Evolutionary conservation across 1,284 basidiomycete genomes (phyloP), one percentile per base, ranked within the genome.

Genomic region (Heterobasidion irregulare): DNA sequence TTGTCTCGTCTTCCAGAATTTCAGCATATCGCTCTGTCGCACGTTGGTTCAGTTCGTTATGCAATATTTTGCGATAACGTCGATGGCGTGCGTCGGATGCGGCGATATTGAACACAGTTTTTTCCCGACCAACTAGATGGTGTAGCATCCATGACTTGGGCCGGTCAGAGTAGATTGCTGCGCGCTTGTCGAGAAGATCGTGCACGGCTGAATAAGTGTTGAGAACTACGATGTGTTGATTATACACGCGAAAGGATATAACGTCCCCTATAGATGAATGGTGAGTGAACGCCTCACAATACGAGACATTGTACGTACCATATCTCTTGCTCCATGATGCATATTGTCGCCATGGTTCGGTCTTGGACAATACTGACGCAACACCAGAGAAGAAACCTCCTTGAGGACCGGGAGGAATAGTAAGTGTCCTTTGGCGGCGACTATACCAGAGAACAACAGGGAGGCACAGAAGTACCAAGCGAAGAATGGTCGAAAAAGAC

Each of bases 311-410:
- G 26, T 9, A 4, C 26, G 10, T 32, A 52, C 51, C 51, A 36
- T 52, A 45, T 9, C 8, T 10, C n/a, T 45, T 15, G 15, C 41
- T 38, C 51, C 51, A 52, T 13, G 51, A 16, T 15, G 36, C 38
- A 32, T 52, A 52, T 45, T 52, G 51, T 45, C 44, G 18, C 51
- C 51, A 52, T 4, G 51, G 51, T 36, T 52, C 51, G 10, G 15
- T n/a, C 4, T 8, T 6, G 19, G 38, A 26, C 16, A 52, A 18
- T 38, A 44, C 6, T 18, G 51, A 38, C 5, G 51, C 51, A 6
- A 44, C 43, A 15, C 51, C 51, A 12, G 38, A 19, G 43, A 32
- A 45, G 16, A 41, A 52, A n/a, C 18, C 38, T 10, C 38, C 38
- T 35, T 15, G 8, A 7, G 51, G 51, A 19, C 51, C 51, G 6